These are phyloP conservation scores for Phytopythium montanum DNA, from an alignment of 352 stramenopile species.

Conservation along the genomic window DNA sequence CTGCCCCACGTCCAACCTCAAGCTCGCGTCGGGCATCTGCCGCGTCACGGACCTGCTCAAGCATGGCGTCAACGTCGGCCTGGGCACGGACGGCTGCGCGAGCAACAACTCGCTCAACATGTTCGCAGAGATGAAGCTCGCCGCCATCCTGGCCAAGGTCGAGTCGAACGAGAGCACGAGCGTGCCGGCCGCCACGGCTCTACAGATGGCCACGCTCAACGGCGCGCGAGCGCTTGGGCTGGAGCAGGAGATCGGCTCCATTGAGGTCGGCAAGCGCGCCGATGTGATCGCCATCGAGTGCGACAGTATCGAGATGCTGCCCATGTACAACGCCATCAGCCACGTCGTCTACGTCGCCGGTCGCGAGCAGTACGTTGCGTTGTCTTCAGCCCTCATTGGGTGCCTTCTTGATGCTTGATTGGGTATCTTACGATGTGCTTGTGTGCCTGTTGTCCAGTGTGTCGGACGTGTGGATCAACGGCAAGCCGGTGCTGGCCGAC, in stretches of 20 bases:
- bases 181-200: conserved; percentile 46
- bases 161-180: conserved; percentile 60
- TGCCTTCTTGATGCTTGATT: not conserved
- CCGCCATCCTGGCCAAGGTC: conserved; percentile 81
- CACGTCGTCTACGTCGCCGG: conserved; percentile 85
- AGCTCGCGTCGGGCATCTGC: conserved; percentile 84
- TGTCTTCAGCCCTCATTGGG: not conserved
- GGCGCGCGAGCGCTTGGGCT: conserved; percentile 83
- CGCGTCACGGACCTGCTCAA: conserved; percentile 72
- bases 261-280: conserved; percentile 83
- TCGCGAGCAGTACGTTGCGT: conserved; percentile 52
- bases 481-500: conserved; percentile 68
- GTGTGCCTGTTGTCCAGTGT: conserved; percentile 30
- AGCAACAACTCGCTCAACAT: conserved; percentile 91
- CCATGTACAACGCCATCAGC: conserved; percentile 86
- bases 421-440: not conserved
- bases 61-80: conserved; percentile 78
- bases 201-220: conserved; percentile 90
- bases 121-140: conserved; percentile 88
- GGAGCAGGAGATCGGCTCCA: conserved; percentile 75
- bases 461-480: conserved; percentile 89
- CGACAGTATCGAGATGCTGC: conserved; percentile 82
- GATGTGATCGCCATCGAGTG: conserved; percentile 82
- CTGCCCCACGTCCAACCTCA: conserved; percentile 90
- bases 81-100: conserved; percentile 83